Evolutionary conservation across 768 basidiomycete genomes (phyloP).

Genomic region (button mushroom (Agaricus bisporus)): DNA sequence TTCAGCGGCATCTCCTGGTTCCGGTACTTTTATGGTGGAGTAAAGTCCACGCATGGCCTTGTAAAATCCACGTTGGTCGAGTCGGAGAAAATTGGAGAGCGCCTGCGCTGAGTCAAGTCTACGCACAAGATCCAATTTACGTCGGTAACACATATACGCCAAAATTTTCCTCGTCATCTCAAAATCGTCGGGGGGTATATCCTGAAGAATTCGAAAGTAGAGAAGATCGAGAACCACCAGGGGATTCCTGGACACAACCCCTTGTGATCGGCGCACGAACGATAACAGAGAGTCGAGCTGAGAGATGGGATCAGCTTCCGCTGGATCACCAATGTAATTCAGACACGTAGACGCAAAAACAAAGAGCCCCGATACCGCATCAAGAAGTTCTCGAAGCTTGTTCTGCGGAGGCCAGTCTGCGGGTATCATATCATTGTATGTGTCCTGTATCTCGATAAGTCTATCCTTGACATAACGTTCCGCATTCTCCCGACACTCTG

Average conservation of each 20-base stretch:
- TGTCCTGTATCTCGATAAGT: neutral
- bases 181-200: neutral
- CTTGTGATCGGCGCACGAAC: neutral
- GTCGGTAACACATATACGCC: neutral
- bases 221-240: neutral
- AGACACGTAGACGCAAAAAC: neutral
- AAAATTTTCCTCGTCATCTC: neutral
- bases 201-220: neutral
- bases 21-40: neutral
- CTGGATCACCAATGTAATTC: neutral
- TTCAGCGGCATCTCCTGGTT: neutral
- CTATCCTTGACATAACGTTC: neutral
- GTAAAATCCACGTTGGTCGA: constrained; percentile 1
- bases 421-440: neutral
- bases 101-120: neutral
- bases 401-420: neutral
- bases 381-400: neutral
- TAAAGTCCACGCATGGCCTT: neutral
- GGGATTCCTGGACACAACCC: neutral
- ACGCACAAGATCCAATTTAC: too few relatives aligned
- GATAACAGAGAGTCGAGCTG: neutral
- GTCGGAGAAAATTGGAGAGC: neutral
- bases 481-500: neutral
- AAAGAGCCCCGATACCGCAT: neutral
- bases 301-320: neutral